Percentiles rank a stretch among this genome's conserved stretches.
Conservation (phyloP, 2,329 filamentous ascomycete genomes). For the Venturia aucupariae region DNA sequence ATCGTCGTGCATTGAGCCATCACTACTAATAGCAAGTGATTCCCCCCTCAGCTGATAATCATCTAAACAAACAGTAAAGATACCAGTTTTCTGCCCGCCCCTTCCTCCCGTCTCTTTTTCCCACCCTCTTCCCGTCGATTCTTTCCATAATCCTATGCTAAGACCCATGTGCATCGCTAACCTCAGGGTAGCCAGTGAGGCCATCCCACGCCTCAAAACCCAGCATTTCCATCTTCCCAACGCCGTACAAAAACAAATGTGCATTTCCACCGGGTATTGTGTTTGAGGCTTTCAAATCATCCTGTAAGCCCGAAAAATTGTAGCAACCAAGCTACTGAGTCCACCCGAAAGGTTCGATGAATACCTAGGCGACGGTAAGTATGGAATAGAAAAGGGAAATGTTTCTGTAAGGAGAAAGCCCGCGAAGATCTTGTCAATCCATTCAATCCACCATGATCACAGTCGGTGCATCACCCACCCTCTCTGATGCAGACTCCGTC, state of each 20-base stretch:
- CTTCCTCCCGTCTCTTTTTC: not conserved
- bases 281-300: not conserved
- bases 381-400: not conserved
- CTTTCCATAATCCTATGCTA: not conserved
- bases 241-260: slow-evolving; percentile 5
- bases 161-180: not conserved
- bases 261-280: slow-evolving; percentile 7
- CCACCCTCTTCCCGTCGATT: not conserved
- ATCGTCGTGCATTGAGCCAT: not conserved
- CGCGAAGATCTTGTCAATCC: not conserved
- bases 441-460: not conserved
- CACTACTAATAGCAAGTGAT: not conserved
- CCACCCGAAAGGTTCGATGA: not conserved
- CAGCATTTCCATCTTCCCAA: not conserved
- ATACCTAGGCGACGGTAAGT: not conserved
- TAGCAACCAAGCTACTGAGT: not conserved
- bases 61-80: not conserved
- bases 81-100: not conserved
- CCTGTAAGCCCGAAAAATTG: not conserved
- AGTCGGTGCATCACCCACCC: not conserved
- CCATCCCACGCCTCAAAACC: not conserved
- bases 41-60: not conserved
- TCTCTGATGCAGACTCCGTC: not conserved
- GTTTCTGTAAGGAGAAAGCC: not conserved
- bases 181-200: not conserved